Conservation (phyloP, 2,329 filamentous ascomycete genomes). For the Aaosphaeria arxii region DNA sequence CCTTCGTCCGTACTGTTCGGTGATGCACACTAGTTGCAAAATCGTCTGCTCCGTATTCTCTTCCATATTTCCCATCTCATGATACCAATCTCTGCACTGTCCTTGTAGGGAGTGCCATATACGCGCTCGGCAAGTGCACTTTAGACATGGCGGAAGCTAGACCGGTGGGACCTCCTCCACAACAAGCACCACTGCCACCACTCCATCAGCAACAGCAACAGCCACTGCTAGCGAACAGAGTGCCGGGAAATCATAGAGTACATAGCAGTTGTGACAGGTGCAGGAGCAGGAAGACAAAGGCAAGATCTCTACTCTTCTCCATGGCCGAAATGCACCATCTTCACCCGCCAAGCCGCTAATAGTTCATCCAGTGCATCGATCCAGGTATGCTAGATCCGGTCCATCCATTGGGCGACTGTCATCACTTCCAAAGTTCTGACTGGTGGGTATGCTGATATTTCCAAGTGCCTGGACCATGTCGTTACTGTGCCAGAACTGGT, state of each 20-base stretch:
- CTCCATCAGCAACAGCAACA: neutral
- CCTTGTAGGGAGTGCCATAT: neutral
- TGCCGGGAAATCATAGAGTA: constrained; percentile 29
- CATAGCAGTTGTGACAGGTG: constrained; percentile 38
- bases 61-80: constrained; percentile 11
- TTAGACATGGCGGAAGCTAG: no score
- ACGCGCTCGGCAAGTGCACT: no score
- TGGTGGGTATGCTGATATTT: constrained; percentile 12
- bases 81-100: constrained; percentile 10
- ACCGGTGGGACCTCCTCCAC: no score
- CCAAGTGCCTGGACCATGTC: constrained; percentile 36
- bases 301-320: constrained; percentile 5
- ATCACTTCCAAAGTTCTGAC: neutral
- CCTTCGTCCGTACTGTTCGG: no score
- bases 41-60: no score
- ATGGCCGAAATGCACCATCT: neutral
- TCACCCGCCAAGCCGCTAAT: constrained; percentile 23
- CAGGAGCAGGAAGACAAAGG: constrained; percentile 38
- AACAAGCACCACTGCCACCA: no score
- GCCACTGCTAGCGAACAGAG: constrained; percentile 12
- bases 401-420: neutral
- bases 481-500: constrained; percentile 36
- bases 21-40: no score
- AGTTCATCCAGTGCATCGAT: constrained; percentile 32
- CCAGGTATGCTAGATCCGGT: constrained; percentile 22